Percentiles rank a stretch among this genome's conserved stretches.
Conservation (phyloP, 2,329 filamentous ascomycete species). For the Elsinoe ampelina region DNA sequence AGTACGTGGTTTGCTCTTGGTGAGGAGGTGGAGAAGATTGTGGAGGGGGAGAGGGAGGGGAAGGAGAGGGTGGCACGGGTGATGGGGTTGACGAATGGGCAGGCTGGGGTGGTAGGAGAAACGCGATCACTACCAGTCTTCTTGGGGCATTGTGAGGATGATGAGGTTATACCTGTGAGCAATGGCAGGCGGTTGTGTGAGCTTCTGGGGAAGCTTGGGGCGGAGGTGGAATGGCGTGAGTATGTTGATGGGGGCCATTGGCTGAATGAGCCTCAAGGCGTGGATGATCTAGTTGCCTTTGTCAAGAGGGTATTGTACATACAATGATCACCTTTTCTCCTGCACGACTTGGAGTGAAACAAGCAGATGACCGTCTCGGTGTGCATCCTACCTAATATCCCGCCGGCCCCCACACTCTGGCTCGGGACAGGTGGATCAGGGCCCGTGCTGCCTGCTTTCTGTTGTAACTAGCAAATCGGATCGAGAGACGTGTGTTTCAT, state of each 20-base stretch:
- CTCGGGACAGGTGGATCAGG: not conserved
- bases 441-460: too few relatives aligned
- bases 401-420: not conserved
- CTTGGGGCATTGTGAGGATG: conserved; percentile 18
- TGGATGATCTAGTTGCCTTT: conserved; percentile 20
- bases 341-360: not conserved
- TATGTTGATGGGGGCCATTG: conserved; percentile 21
- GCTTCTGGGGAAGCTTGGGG: conserved; percentile 15
- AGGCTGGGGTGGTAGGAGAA: not conserved
- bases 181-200: conserved; percentile 14
- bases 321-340: not conserved
- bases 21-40: not conserved
- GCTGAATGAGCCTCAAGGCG: conserved; percentile 20
- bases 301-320: not conserved
- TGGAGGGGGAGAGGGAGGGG: not conserved
- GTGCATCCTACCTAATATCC: not conserved
- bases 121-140: conserved; percentile 17
- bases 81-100: not conserved
- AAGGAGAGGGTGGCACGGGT: not conserved
- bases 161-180: conserved; percentile 17
- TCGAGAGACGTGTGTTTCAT: too few relatives aligned
- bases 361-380: not conserved
- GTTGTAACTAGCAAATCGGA: too few relatives aligned
- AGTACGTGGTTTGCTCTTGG: conserved; percentile 11
- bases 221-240: conserved; percentile 17